phyloP scores from a whole-genome alignment of 2,329 filamentous ascomycete species.

The Didymella lethalis region DNA sequence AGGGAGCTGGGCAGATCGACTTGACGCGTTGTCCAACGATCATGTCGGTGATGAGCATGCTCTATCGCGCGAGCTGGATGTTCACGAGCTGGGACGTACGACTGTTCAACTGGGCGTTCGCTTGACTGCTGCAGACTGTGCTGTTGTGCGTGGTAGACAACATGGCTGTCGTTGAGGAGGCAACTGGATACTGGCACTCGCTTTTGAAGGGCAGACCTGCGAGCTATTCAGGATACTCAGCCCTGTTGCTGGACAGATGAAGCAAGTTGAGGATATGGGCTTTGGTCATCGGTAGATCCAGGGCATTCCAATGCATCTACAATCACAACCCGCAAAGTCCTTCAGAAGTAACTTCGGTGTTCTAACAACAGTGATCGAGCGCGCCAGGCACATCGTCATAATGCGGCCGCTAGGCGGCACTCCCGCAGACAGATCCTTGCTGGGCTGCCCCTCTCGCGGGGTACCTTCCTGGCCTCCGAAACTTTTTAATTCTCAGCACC shows the following conservation, averaged over 20 bases:
- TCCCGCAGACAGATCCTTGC: conserved; percentile 15
- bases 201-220: not conserved
- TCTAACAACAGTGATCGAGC: not conserved
- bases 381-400: conserved; percentile 3
- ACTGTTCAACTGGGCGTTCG: not conserved
- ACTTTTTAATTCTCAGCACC: conserved; percentile 24
- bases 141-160: not conserved
- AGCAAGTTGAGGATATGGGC: not conserved
- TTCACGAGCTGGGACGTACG: not conserved
- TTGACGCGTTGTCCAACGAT: not conserved
- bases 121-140: not conserved
- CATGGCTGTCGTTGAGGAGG: not conserved
- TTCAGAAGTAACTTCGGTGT: not conserved
- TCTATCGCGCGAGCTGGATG: not conserved
- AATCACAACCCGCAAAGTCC: not conserved
- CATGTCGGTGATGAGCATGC: not conserved
- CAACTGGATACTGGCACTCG: not conserved
- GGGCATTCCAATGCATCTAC: not conserved
- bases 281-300: not conserved
- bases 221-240: not conserved
- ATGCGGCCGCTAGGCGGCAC: conserved; percentile 9
- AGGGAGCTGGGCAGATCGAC: not conserved
- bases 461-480: conserved; percentile 21
- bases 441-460: conserved; percentile 12
- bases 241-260: not conserved